These are phyloP conservation scores for Chrysochromulina tobinii DNA, from an alignment of 78 protist genomes.

Conservation along the genomic window DNA sequence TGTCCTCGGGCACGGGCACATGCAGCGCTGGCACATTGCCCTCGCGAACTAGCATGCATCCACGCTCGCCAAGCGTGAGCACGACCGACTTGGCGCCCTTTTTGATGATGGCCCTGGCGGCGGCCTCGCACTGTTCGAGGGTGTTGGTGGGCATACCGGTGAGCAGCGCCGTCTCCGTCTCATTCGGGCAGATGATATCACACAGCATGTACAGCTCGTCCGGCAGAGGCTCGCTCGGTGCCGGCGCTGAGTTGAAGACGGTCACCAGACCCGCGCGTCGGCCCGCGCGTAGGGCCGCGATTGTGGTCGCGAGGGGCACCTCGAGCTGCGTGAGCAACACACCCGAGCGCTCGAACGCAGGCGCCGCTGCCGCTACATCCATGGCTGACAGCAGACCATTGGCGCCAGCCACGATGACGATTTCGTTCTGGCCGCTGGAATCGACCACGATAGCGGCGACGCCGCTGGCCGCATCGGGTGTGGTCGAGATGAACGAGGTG, in stretches of 20 bases:
- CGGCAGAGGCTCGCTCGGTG: neutral
- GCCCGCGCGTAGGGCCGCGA: slow-evolving; percentile 17
- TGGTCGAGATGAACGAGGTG: neutral
- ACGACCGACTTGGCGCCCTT: too few species aligned
- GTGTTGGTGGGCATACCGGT: neutral
- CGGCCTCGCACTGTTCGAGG: neutral
- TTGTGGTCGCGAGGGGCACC: slow-evolving; percentile 19
- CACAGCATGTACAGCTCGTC: neutral
- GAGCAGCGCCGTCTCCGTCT: slow-evolving; percentile 37
- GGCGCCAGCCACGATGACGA: slow-evolving; percentile 42
- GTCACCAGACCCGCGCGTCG: neutral
- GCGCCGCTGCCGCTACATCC: neutral
- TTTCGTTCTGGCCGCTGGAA: slow-evolving; percentile 34
- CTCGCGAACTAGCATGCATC: too few species aligned
- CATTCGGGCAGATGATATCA: slow-evolving; percentile 31
- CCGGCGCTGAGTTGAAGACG: slow-evolving; percentile 59
- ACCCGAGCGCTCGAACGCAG: neutral
- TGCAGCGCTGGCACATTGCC: too few species aligned
- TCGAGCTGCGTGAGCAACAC: slow-evolving; percentile 43
- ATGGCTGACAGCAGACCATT: neutral
- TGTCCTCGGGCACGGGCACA: too few species aligned
- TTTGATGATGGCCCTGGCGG: neutral
- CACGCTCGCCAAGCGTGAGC: too few species aligned
- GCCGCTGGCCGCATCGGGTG: slow-evolving; percentile 13
- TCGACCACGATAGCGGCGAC: slow-evolving; percentile 54